Base-by-base conservation (phyloP, 345 rosid genomes). In the Heritiera fomes region DNA sequence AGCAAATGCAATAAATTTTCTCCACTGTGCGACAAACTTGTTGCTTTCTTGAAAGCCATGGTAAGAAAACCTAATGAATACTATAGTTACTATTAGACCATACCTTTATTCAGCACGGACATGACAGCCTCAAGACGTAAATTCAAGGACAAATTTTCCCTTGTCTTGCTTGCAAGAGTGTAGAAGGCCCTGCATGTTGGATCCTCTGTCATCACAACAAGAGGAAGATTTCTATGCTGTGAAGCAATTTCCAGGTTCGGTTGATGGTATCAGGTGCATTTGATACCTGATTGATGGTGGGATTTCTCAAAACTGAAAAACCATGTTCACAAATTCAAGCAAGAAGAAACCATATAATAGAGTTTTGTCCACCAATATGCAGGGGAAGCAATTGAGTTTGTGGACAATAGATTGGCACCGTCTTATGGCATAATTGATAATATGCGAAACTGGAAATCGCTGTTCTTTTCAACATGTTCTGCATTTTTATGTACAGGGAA, bases 291-390 rank as follows among this genome's bases (percentile, higher is more conserved):
- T 11, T 60, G 38, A 58, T 34, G 66, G 17, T 61, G 17, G 14
- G 45, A 63, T 63, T 34, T 62, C 41, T 62, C 67, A 62, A 62
- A 32, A 34, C 67, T 62, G 67, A 61, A 61, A 61, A 40, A 40
- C 41, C 43, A 62, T 32, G 41, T 61, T 32, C 67, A 13, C 45
- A 63, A 43, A 34, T 63, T 14, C 45, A 34, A 63, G 45, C 68
- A 11, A 30, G n/a, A 0, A 61, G 15, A 17, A 14, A 63, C 18
- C 9, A 2, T 63, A 6, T 63, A 14, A 63, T 4, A 32, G 68
- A 61, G 2, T 10, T 28, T 10, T 11, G 41, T 4, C 66, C 47
- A 15, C 17, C 71, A 66, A 43, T 18, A 43, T 45, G 52, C 72
- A 45, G 14, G 32, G 30, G 28, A 43, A 65, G 28, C 66, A 7